phyloP scores from a whole-genome alignment of 2,329 filamentous ascomycete species.

The Magnaporthiopsis incrustans region DNA sequence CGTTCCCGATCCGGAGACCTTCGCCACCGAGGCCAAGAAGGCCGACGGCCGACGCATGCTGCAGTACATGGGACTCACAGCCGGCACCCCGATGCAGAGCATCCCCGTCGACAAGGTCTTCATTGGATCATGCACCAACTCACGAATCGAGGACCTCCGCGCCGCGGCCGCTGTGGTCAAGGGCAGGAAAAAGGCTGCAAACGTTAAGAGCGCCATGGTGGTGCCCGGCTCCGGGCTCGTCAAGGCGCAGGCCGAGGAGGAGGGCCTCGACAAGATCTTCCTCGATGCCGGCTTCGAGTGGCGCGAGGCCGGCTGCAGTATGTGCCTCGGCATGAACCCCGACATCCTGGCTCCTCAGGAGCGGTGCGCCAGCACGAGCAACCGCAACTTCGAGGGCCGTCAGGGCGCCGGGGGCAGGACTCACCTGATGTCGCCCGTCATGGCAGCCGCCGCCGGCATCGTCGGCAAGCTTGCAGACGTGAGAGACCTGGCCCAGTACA shows the following conservation, averaged over 20 bases:
- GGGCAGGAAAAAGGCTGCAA: slow-evolving; percentile 77
- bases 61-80: slow-evolving; percentile 89
- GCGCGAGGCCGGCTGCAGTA: slow-evolving; percentile 96
- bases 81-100: slow-evolving; percentile 88
- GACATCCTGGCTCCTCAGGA: slow-evolving; percentile 90
- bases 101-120: slow-evolving; percentile 91
- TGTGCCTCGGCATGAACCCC: slow-evolving; percentile 99
- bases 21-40: slow-evolving; percentile 73
- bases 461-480: slow-evolving; percentile 89
- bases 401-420: slow-evolving; percentile 89
- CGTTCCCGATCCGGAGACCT: slow-evolving; percentile 88
- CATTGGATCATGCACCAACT: slow-evolving; percentile 96
- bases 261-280: slow-evolving; percentile 92
- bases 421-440: slow-evolving; percentile 93
- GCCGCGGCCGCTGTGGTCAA: slow-evolving; percentile 79
- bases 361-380: slow-evolving; percentile 90
- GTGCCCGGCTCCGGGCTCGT: slow-evolving; percentile 93
- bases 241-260: slow-evolving; percentile 82
- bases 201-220: slow-evolving; percentile 91
- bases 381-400: slow-evolving; percentile 95
- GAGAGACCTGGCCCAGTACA: slow-evolving; percentile 62
- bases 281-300: slow-evolving; percentile 89
- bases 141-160: slow-evolving; percentile 89
- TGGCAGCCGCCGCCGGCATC: slow-evolving; percentile 88
- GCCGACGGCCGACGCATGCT: slow-evolving; percentile 70